Percentiles rank a stretch among this genome's conserved stretches.
phyloP scores from a whole-genome alignment of 108 stramenopile species.

The Pseudonitzschia multiseries region DNA sequence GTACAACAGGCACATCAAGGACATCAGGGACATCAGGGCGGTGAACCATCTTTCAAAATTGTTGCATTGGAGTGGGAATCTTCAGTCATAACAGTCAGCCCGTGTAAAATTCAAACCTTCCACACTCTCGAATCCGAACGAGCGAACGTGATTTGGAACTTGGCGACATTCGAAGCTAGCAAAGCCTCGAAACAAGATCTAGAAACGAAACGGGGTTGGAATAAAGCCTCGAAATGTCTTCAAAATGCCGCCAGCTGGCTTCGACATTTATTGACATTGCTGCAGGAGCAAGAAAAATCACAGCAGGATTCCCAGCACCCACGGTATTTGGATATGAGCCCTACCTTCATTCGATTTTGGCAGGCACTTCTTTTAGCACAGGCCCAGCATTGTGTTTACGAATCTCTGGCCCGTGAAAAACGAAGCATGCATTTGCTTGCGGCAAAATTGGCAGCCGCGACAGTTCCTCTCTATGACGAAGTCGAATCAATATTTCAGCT shows the following conservation, averaged over 20 bases:
- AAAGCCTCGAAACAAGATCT: conserved; percentile 26
- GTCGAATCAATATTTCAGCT: conserved; percentile 15
- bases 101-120: conserved; percentile 12
- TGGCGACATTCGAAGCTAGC: conserved; percentile 40
- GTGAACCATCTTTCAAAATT: background rate
- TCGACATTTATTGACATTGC: conserved; percentile 8
- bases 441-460: conserved; percentile 47
- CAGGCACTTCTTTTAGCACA: conserved; percentile 41
- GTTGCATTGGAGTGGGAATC: conserved; percentile 34
- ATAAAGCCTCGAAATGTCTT: conserved; percentile 34
- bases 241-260: conserved; percentile 45
- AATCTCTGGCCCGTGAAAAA: conserved; percentile 22
- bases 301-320: conserved; percentile 1
- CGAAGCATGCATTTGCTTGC: conserved; percentile 38
- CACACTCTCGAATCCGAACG: conserved; percentile 41
- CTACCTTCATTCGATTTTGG: conserved; percentile 40
- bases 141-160: conserved; percentile 49
- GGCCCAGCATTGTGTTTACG: conserved; percentile 47
- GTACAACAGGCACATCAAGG: too few relatives aligned
- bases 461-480: conserved; percentile 36
- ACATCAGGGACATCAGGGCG: too few relatives aligned
- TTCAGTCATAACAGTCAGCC: background rate
- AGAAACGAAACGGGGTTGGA: conserved; percentile 25
- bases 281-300: background rate
- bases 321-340: conserved; percentile 22